These are phyloP conservation scores for Lantana camara DNA, from an alignment of 257 asterid species.

Conservation along the genomic window DNA sequence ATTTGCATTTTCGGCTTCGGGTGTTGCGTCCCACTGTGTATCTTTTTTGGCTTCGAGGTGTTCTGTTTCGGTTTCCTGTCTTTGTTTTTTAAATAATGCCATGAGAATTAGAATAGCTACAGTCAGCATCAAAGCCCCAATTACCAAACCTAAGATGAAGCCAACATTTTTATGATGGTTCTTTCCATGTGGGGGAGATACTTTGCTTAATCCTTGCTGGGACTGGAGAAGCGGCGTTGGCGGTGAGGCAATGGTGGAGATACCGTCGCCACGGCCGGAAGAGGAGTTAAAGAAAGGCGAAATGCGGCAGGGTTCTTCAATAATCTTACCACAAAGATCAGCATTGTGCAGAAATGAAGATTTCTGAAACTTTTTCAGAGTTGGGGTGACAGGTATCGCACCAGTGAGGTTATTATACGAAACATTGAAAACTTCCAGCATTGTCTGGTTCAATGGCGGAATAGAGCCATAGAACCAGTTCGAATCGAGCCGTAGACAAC, in stretches of 20 bases:
- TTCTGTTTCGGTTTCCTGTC: conserved; percentile 36
- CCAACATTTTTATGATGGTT: conserved; percentile 58
- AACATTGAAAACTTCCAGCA: conserved; percentile 53
- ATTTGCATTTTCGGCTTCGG: conserved; percentile 30
- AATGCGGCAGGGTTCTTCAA: conserved; percentile 64
- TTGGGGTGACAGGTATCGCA: conserved; percentile 71
- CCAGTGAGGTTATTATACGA: conserved; percentile 74
- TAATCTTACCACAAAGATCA: conserved; percentile 68
- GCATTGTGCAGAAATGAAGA: conserved; percentile 64
- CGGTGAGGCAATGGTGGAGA: neutral
- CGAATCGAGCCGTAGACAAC: conserved; percentile 70
- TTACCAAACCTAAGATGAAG: conserved; percentile 49
- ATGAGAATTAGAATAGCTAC: conserved; percentile 57
- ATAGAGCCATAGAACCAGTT: conserved; percentile 67
- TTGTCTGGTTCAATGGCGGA: conserved; percentile 78
- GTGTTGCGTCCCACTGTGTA: conserved; percentile 7
- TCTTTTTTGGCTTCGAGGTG: conserved; percentile 32
- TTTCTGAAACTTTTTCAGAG: conserved; percentile 54
- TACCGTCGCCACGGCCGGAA: neutral
- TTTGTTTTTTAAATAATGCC: conserved; percentile 41
- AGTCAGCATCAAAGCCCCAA: conserved; percentile 50
- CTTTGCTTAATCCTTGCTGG: conserved; percentile 47
- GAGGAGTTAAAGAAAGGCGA: conserved; percentile 68
- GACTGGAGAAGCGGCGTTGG: conserved; percentile 49
- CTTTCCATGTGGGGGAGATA: conserved; percentile 40